phyloP scores from a whole-genome alignment of 352 stramenopile genomes.

The Pythium apleroticum region DNA sequence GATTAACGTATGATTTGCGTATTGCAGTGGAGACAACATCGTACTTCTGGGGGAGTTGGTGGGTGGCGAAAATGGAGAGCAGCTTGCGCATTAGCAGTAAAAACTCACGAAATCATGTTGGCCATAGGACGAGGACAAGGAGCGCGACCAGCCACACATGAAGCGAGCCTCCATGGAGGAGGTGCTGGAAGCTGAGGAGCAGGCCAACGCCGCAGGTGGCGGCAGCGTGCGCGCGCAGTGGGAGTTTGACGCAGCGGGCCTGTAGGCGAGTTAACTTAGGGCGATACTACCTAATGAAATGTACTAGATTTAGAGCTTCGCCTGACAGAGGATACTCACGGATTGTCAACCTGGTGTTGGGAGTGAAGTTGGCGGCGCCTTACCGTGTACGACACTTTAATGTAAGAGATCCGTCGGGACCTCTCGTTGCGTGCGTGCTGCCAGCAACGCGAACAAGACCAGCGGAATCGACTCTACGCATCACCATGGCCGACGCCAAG shows the following conservation, averaged over 20 bases:
- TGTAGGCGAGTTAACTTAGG: conserved; percentile 21
- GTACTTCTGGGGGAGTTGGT: conserved; percentile 85
- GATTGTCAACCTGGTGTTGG: not conserved
- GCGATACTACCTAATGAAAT: not conserved
- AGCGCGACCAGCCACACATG: conserved; percentile 81
- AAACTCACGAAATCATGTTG: not conserved
- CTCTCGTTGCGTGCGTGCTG: conserved; percentile 24
- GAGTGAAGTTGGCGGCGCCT: not conserved
- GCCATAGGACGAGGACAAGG: conserved; percentile 72
- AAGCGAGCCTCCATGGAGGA: conserved; percentile 77
- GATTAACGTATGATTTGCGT: not conserved
- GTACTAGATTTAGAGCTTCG: conserved; percentile 27
- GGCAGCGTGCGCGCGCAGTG: conserved; percentile 79
- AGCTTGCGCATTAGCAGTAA: not conserved
- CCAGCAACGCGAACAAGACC: conserved; percentile 15
- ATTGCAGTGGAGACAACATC: conserved; percentile 81
- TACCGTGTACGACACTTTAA: conserved; percentile 23
- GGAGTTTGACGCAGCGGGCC: conserved; percentile 64
- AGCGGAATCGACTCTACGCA: conserved; percentile 20
- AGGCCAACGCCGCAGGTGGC: conserved; percentile 57
- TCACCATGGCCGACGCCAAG: conserved; percentile 50
- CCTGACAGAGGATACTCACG: not conserved
- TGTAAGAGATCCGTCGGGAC: conserved; percentile 10
- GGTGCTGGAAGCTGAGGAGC: conserved; percentile 79
- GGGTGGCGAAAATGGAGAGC: conserved; percentile 16